Percentiles rank a stretch among this genome's conserved stretches.
Evolutionary conservation across 768 basidiomycete genomes (phyloP).

Genomic region (Leccinum truebloodii): DNA sequence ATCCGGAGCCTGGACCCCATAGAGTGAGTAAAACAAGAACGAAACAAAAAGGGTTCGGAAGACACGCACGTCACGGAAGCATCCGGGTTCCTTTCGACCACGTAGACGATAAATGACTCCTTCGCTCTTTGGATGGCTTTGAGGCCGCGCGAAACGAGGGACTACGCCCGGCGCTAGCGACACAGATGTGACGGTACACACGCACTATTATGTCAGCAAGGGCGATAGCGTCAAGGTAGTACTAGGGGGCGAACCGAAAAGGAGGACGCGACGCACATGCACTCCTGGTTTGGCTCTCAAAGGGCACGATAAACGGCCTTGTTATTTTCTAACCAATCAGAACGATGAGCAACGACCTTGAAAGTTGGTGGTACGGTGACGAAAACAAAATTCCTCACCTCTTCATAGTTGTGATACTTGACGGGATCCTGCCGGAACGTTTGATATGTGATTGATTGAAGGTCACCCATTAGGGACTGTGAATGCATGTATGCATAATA

Average conservation of each 20-base stretch:
- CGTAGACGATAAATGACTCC: slow-evolving; percentile 65
- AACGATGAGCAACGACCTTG: background rate
- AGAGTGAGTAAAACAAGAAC: too few relatives aligned
- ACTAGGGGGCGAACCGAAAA: too few relatives aligned
- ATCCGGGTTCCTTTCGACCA: slow-evolving; percentile 55
- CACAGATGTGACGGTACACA: slow-evolving; percentile 68
- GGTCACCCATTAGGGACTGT: slow-evolving; percentile 95
- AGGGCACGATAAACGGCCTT: slow-evolving; percentile 84
- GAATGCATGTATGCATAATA: background rate
- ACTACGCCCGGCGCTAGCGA: slow-evolving; percentile 94
- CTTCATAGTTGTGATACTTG: slow-evolving; percentile 94
- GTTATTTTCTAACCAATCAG: slow-evolving; percentile 2
- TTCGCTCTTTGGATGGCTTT: slow-evolving; percentile 69
- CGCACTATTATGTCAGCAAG: slow-evolving; percentile 17
- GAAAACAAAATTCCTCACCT: slow-evolving; percentile 45
- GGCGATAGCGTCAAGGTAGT: too few relatives aligned
- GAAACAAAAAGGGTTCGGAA: too few relatives aligned
- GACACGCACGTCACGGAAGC: too few relatives aligned
- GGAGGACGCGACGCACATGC: slow-evolving; percentile 54
- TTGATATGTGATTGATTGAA: slow-evolving; percentile 94
- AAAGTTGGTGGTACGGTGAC: slow-evolving; percentile 7
- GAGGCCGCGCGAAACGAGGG: slow-evolving; percentile 86
- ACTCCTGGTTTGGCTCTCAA: slow-evolving; percentile 32
- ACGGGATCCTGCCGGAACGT: slow-evolving; percentile 98
- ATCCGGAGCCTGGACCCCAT: too few relatives aligned